A percentile compares a stretch with the other conserved stretches of the same genome.
Conservation (phyloP, 1,139 yeast species). For the Candida sp. region DNA sequence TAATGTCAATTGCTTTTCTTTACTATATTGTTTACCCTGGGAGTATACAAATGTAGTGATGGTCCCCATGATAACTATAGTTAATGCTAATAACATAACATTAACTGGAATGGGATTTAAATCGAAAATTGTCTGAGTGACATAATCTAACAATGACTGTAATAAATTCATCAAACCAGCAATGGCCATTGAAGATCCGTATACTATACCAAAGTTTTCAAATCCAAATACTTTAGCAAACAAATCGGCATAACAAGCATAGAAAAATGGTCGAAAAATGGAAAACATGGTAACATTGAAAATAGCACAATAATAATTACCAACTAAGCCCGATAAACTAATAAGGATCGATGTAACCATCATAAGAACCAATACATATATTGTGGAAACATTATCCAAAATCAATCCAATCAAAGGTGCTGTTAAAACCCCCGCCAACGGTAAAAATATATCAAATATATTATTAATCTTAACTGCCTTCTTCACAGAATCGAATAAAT, state of each 20-base stretch:
- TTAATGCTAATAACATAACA: constrained; percentile 20
- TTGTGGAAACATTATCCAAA: constrained; percentile 36
- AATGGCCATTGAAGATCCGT: constrained; percentile 39
- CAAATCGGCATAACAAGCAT: constrained; percentile 41
- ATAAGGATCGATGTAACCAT: constrained; percentile 28
- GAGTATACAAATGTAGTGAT: constrained; percentile 27
- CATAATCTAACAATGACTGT: constrained; percentile 35
- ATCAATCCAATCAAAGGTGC: constrained; percentile 41
- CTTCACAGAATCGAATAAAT: constrained; percentile 25
- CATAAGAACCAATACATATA: constrained; percentile 27
- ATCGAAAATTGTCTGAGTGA: constrained; percentile 35
- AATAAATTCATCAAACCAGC: constrained; percentile 38
- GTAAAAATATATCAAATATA: constrained; percentile 43
- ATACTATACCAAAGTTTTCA: constrained; percentile 46
- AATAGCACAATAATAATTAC: constrained; percentile 26
- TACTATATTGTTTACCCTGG: constrained; percentile 23
- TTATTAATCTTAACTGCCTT: constrained; percentile 29
- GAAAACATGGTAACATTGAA: constrained; percentile 37
- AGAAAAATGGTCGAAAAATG: constrained; percentile 42
- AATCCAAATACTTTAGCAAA: constrained; percentile 50
- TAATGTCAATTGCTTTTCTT: constrained; percentile 1
- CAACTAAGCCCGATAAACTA: constrained; percentile 36
- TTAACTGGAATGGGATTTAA: constrained; percentile 45
- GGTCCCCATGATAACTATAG: constrained; percentile 27
- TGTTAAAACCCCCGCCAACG: constrained; percentile 42